Percentiles rank a stretch among this genome's conserved stretches.
Conservation (phyloP, 768 basidiomycete genomes). For the Lactarius sanguifluus region DNA sequence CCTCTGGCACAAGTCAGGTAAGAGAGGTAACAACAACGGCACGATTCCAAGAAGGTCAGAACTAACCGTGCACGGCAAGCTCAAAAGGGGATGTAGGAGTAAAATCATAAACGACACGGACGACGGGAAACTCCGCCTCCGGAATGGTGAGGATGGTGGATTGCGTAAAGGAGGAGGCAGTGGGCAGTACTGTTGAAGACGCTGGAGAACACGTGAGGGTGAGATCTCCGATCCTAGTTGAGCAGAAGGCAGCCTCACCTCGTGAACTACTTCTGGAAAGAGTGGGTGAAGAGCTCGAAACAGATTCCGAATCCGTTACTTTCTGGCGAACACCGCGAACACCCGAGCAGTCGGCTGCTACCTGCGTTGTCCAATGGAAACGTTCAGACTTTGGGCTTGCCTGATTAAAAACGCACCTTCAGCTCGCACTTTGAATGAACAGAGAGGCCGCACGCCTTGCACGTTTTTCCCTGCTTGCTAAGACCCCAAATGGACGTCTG, state of each 20-base stretch:
- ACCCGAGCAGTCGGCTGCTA: slow-evolving; percentile 67
- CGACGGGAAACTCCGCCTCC: slow-evolving; percentile 49
- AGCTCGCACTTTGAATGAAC: slow-evolving; percentile 86
- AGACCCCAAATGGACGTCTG: slow-evolving; percentile 87
- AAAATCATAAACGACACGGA: slow-evolving; percentile 74
- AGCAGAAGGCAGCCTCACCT: slow-evolving; percentile 27
- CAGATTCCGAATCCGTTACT: slow-evolving; percentile 31
- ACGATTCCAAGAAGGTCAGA: slow-evolving; percentile 15
- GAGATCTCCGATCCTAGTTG: slow-evolving; percentile 24
- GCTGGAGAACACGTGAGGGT: slow-evolving; percentile 28
- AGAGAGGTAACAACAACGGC: slow-evolving; percentile 5
- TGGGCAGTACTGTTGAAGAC: slow-evolving; percentile 37
- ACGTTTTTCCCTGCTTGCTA: slow-evolving; percentile 84
- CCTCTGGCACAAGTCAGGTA: slow-evolving; percentile 49
- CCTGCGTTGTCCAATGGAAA: slow-evolving; percentile 40
- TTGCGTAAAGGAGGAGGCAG: slow-evolving; percentile 59
- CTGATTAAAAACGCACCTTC: slow-evolving; percentile 52
- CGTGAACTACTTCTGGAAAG: slow-evolving; percentile 37
- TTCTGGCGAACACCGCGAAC: slow-evolving; percentile 34
- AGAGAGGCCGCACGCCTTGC: slow-evolving; percentile 71
- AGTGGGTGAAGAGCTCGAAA: slow-evolving; percentile 36
- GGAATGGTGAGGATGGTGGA: slow-evolving; percentile 39
- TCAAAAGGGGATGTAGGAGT: slow-evolving; percentile 75
- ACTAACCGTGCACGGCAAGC: slow-evolving; percentile 60
- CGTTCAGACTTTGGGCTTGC: slow-evolving; percentile 7